Percentiles rank a stretch among this genome's conserved stretches.
Evolutionary conservation across 78 protist species (phyloP).

Genomic region (Dictyostelium discoideum): dicty_2.7 NC_007090.3:890001-890500

Average conservation of each 20-base stretch:
- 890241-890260: conserved; percentile 96
- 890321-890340: neutral
- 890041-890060: neutral
- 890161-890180: conserved; percentile 94
- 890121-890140: neutral
- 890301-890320: conserved; percentile 76
- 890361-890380: neutral
- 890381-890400: conserved; percentile 93
- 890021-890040: too few species aligned
- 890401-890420: conserved; percentile 7
- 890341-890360: conserved; percentile 9
- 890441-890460: conserved; percentile 91
- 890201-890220: conserved; percentile 55
- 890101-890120: conserved; percentile 5
- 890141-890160: conserved; percentile 71
- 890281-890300: conserved; percentile 93
- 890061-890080: conserved; percentile 25
- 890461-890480: conserved; percentile 85
- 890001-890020: too few species aligned
- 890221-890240: neutral
- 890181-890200: conserved; percentile 93
- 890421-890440: conserved; percentile 16
- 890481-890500: conserved; percentile 82
- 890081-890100: conserved; percentile 19
- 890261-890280: conserved; percentile 96